phyloP scores from a whole-genome alignment of 1,139 yeast species.

The Saccharomyces pastorianus region DNA sequence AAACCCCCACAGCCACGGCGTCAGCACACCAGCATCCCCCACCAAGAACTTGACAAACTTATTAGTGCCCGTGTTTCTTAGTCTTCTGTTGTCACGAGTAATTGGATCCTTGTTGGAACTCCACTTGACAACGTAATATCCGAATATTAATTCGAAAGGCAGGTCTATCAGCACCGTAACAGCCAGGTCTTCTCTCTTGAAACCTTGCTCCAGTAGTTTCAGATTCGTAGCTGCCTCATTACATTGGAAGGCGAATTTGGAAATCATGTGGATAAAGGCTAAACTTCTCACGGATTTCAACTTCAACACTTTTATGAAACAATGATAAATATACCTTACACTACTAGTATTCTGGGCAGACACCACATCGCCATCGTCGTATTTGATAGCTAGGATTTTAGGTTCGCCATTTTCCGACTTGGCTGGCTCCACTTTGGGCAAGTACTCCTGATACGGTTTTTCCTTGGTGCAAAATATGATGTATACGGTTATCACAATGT shows the following conservation, averaged over 20 bases:
- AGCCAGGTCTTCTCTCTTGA: conserved; percentile 87
- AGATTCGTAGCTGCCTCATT: conserved; percentile 93
- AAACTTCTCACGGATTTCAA: conserved; percentile 69
- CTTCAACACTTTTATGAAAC: conserved; percentile 71
- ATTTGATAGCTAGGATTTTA: conserved; percentile 6
- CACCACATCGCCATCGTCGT: conserved; percentile 24
- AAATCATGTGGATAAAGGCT: conserved; percentile 63
- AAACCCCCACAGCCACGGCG: conserved; percentile 87
- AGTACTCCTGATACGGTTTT: conserved; percentile 39
- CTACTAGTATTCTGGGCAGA: conserved; percentile 18
- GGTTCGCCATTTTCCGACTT: conserved; percentile 10
- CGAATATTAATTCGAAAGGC: conserved; percentile 91
- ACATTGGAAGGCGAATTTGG: conserved; percentile 90
- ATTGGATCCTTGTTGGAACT: conserved; percentile 35
- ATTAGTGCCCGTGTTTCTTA: background rate
- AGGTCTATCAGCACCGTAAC: conserved; percentile 91
- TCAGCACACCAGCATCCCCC: conserved; percentile 40
- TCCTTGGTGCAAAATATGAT: conserved; percentile 55
- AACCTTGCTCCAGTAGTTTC: conserved; percentile 85
- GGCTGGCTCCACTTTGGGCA: conserved; percentile 21
- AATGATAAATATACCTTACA: conserved; percentile 49
- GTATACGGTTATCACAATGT: conserved; percentile 56
- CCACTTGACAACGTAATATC: conserved; percentile 95
- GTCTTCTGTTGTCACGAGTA: background rate
- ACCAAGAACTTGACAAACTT: conserved; percentile 22